phyloP scores from a whole-genome alignment of 768 basidiomycete genomes.

The Suillus alpinus region DNA sequence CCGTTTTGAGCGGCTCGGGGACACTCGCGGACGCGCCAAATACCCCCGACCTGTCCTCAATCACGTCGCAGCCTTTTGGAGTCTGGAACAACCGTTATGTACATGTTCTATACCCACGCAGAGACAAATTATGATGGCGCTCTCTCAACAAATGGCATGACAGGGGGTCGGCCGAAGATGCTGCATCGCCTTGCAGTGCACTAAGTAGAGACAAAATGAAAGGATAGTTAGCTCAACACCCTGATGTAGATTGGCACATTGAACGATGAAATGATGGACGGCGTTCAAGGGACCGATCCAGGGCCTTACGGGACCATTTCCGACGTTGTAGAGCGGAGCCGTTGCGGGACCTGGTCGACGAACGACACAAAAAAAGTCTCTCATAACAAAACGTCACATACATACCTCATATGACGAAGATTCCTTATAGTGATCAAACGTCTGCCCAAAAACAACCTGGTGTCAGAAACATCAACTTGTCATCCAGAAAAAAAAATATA shows the following conservation, averaged over 20 bases:
- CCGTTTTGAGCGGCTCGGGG: conserved; percentile 3
- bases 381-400: not conserved
- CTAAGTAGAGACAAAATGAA: not conserved
- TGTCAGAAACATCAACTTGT: not conserved
- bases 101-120: conserved; percentile 4
- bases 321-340: not conserved
- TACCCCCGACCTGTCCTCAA: not conserved
- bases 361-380: not conserved
- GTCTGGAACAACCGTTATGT: conserved; percentile 1
- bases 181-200: conserved; percentile 4
- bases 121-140: conserved; percentile 5
- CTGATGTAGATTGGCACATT: not conserved
- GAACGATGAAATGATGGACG: not conserved
- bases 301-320: conserved; percentile 3
- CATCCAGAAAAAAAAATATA: conserved; percentile 3
- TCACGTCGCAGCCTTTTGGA: not conserved
- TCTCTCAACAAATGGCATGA: not conserved
- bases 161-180: not conserved
- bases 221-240: not conserved
- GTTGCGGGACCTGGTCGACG: not conserved
- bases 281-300: conserved; percentile 9
- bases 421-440: conserved; percentile 1
- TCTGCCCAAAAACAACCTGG: conserved; percentile 3
- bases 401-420: not conserved
- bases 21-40: not conserved